A percentile compares a stretch with the other conserved stretches of the same genome.
These are phyloP conservation scores for Pseudogymnoascus sp. DNA, from an alignment of 2,329 filamentous ascomycete species.

Conservation along the genomic window DNA sequence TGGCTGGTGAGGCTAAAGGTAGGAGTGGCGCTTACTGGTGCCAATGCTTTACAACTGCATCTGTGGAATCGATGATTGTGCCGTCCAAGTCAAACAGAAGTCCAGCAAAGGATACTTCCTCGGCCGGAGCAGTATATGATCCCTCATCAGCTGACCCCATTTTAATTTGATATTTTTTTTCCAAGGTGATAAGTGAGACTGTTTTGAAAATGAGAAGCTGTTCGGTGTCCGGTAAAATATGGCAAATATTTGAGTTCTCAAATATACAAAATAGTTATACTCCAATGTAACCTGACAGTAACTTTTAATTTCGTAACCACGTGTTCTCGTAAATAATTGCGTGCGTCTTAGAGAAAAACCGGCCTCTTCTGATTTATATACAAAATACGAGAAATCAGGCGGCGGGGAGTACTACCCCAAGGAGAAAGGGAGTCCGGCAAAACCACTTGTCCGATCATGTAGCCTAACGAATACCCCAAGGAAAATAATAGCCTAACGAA, in stretches of 20 bases:
- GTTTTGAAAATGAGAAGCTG: not conserved
- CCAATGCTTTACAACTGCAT: slow-evolving; percentile 73
- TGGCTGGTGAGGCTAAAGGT: not conserved
- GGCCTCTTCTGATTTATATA: not conserved
- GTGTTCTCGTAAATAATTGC: slow-evolving; percentile 4
- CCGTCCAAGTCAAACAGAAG: slow-evolving; percentile 64
- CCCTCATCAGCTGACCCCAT: not conserved
- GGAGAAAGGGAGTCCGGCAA: not conserved
- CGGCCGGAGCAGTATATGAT: not conserved
- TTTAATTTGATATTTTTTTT: not conserved
- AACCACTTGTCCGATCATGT: not conserved
- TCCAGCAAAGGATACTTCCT: slow-evolving; percentile 8
- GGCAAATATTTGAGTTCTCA: not conserved
- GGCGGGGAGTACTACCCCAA: not conserved
- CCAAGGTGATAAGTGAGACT: not conserved
- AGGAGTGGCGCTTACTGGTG: slow-evolving; percentile 31
- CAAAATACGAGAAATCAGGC: not conserved
- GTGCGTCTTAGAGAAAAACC: not conserved
- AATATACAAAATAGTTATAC: not conserved
- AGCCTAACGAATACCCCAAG: not conserved
- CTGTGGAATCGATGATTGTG: slow-evolving; percentile 74
- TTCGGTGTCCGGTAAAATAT: not conserved
- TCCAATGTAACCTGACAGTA: not conserved
- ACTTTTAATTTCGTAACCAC: not conserved
- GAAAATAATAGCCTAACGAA: not conserved